phyloP scores from a whole-genome alignment of 768 basidiomycete genomes.

The Kwoniella heveanensis region DNA sequence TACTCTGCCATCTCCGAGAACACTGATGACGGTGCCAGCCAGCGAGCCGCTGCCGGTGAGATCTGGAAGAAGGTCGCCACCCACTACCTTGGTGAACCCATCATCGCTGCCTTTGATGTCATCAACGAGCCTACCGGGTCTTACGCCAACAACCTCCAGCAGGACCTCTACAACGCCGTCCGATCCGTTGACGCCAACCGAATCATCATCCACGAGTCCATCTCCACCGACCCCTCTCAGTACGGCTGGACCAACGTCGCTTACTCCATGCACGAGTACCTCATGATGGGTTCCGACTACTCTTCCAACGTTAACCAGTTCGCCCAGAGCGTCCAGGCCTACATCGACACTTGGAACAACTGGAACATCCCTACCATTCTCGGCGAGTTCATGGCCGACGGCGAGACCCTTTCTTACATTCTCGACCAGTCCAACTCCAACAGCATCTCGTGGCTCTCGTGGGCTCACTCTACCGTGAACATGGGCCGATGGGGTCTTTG shows the following conservation, averaged over 20 bases:
- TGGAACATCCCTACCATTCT: conserved; percentile 41
- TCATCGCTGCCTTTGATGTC: conserved; percentile 45
- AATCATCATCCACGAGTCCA: conserved; percentile 46
- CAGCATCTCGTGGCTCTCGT: conserved; percentile 42
- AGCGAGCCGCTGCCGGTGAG: conserved; percentile 32
- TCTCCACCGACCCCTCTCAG: conserved; percentile 40
- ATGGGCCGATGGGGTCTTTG: conserved; percentile 44
- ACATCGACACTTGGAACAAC: conserved; percentile 32
- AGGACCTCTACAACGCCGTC: conserved; percentile 48
- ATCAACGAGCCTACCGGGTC: conserved; percentile 53
- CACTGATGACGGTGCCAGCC: conserved; percentile 29
- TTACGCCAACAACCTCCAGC: conserved; percentile 39
- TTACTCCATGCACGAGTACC: conserved; percentile 51
- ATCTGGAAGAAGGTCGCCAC: conserved; percentile 47
- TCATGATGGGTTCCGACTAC: conserved; percentile 43
- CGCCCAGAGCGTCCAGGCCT: conserved; percentile 21
- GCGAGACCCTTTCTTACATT: conserved; percentile 39
- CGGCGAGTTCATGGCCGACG: conserved; percentile 49
- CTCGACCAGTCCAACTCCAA: conserved; percentile 37
- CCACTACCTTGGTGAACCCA: conserved; percentile 41
- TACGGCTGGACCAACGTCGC: conserved; percentile 51
- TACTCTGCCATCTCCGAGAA: conserved; percentile 49
- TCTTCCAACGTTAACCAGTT: conserved; percentile 32
- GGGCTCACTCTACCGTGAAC: conserved; percentile 42
- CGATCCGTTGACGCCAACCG: conserved; percentile 43